Evolutionary conservation across 768 basidiomycete genomes (phyloP), one percentile per base, ranked within the genome.

Genomic region (Lyophyllum decastes): DNA sequence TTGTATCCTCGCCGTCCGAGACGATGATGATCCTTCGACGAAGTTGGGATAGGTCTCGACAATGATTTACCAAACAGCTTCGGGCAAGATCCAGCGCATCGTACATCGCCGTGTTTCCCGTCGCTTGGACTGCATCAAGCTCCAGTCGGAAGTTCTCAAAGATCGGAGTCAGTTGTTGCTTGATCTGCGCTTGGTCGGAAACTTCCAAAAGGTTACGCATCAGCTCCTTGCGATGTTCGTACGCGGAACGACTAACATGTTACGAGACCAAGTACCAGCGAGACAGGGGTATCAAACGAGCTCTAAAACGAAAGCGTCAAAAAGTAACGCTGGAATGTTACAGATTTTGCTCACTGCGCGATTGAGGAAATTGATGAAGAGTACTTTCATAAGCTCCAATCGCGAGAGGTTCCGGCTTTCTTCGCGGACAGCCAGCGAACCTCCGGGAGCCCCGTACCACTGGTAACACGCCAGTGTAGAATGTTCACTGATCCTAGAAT

Each of bases 301-400:
- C 67, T 55, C 70, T 71, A 46, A 17, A 41, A 19, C 17, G 4
- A 16, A 2, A n/a, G 1, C 17, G 6, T 41, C 4, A 19, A 41
- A 41, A 17, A 41, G 14, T 19, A 19, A 17, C 35, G 16, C n/a
- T 7, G 7, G 4, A 41, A 4, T 41, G 16, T 2, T 19, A n/a
- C 35, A 16, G 14, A 30, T 38, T n/a, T 19, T 9, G 58, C 63
- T 54, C 41, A 69, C 70, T 2, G 62, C 66, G 2, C 70, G 66
- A 57, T 71, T 71, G 4, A 71, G 49, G 47, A 71, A 71, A 0
- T 69, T 64, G 47, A 67, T 66, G 54, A 69, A 71, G 11, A 71
- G 45, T 30, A 67, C 68, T 34, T 69, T 68, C 49, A 69, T 27
- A 1, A 71, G 53, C 26, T 68, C 59, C 46, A 71, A 47, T 8